phyloP scores from a whole-genome alignment of 2,329 filamentous ascomycete species.

The Pseudocercospora musae region DNA sequence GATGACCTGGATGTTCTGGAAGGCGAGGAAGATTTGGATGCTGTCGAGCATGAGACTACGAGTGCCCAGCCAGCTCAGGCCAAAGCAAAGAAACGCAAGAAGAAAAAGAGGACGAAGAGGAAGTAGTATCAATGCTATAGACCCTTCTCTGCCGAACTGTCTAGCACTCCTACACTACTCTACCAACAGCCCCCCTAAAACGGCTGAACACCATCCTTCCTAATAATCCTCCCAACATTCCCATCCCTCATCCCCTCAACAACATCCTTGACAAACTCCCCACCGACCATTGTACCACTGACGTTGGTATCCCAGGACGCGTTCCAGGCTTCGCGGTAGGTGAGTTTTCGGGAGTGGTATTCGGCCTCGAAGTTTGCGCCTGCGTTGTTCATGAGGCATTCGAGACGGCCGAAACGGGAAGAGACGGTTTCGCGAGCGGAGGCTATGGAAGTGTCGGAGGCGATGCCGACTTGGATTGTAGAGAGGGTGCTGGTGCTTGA shows the following conservation, averaged over 20 bases:
- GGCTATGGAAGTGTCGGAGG: slow-evolving; percentile 52
- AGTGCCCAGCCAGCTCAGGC: slow-evolving; percentile 34
- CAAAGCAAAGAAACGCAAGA: slow-evolving; percentile 32
- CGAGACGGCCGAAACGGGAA: slow-evolving; percentile 45
- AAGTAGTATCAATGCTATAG: slow-evolving; percentile 11
- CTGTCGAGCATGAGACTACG: slow-evolving; percentile 23
- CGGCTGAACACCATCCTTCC: slow-evolving; percentile 36
- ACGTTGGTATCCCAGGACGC: slow-evolving; percentile 40
- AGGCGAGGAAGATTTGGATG: slow-evolving; percentile 18
- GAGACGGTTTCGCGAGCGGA: slow-evolving; percentile 45
- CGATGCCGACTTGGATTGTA: slow-evolving; percentile 53
- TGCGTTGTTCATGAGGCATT: slow-evolving; percentile 58
- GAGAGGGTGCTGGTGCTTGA: slow-evolving; percentile 44
- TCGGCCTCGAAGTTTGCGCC: slow-evolving; percentile 47
- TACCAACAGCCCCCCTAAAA: slow-evolving; percentile 29
- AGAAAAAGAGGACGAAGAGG: slow-evolving; percentile 36
- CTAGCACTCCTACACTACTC: too few species aligned
- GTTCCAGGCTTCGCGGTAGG: slow-evolving; percentile 39
- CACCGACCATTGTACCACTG: slow-evolving; percentile 39
- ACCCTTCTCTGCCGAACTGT: too few species aligned
- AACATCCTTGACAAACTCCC: slow-evolving; percentile 37
- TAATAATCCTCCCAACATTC: slow-evolving; percentile 39
- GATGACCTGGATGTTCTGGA: slow-evolving; percentile 28
- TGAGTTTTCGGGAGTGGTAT: slow-evolving; percentile 28
- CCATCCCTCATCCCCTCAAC: slow-evolving; percentile 41